Evolutionary conservation across 345 rosid genomes (phyloP).

Genomic region (Pistacia atlantica): DNA sequence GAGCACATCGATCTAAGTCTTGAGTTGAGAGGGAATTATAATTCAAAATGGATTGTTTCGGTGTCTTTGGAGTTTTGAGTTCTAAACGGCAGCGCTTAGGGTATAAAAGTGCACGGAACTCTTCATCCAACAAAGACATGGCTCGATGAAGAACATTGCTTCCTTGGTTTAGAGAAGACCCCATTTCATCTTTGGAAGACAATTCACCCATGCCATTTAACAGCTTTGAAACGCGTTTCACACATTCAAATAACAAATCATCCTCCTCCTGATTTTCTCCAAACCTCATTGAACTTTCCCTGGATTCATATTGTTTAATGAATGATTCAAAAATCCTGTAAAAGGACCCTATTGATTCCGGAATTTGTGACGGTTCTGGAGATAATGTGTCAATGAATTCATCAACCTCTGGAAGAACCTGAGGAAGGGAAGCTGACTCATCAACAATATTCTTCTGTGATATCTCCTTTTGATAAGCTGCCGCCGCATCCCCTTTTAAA

Average conservation of each 20-base stretch:
- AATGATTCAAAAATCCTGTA: slow-evolving; percentile 45
- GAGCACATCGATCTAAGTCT: slow-evolving; percentile 23
- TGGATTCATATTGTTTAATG: slow-evolving; percentile 40
- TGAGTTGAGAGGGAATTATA: not conserved
- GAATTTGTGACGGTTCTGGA: slow-evolving; percentile 29
- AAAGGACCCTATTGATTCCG: slow-evolving; percentile 41
- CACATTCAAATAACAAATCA: slow-evolving; percentile 36
- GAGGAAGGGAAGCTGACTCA: slow-evolving; percentile 15
- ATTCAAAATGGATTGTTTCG: slow-evolving; percentile 23
- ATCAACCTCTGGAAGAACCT: slow-evolving; percentile 49
- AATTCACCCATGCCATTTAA: slow-evolving; percentile 33
- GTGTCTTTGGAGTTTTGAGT: slow-evolving; percentile 33
- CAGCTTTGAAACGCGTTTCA: slow-evolving; percentile 43
- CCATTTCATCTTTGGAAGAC: slow-evolving; percentile 23
- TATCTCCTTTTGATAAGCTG: not conserved
- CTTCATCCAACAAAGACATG: slow-evolving; percentile 64
- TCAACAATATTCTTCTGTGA: not conserved
- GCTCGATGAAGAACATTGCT: slow-evolving; percentile 56
- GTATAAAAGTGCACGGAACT: slow-evolving; percentile 60
- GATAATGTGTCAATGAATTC: slow-evolving; percentile 36
- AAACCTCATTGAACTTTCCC: slow-evolving; percentile 23
- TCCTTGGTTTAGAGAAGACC: slow-evolving; percentile 42
- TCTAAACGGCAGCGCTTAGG: slow-evolving; percentile 22
- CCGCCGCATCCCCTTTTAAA: not conserved
- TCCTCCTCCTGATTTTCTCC: slow-evolving; percentile 47